Conservation (phyloP, 1,284 basidiomycete genomes). For the Phellinidium pouzarii region DNA sequence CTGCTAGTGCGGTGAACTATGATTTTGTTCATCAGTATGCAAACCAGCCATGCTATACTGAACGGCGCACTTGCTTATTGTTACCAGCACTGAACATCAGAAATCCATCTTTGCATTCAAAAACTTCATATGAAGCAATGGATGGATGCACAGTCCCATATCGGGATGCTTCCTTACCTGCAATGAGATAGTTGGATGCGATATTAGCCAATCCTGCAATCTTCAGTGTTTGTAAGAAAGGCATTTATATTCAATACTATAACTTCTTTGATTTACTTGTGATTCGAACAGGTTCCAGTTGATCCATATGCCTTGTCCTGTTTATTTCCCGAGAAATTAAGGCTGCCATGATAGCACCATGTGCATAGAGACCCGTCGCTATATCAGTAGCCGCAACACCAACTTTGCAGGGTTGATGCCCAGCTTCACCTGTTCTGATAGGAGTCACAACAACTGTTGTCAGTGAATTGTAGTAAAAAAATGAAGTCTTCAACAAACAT, state of each 20-base stretch:
- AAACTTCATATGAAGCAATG: constrained; percentile 89
- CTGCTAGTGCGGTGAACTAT: constrained; percentile 64
- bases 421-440: constrained; percentile 82
- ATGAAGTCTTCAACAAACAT: constrained; percentile 43
- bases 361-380: constrained; percentile 89
- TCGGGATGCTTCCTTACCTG: constrained; percentile 78
- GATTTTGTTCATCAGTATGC: neutral
- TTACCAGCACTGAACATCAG: constrained; percentile 94
- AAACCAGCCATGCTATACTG: neutral
- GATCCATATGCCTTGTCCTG: constrained; percentile 85
- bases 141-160: constrained; percentile 91
- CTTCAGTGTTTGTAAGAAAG: constrained; percentile 33
- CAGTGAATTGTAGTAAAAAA: neutral
- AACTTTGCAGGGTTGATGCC: constrained; percentile 85
- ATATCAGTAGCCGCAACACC: constrained; percentile 90
- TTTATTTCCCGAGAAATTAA: constrained; percentile 76
- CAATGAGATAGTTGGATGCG: constrained; percentile 88
- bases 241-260: constrained; percentile 10
- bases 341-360: constrained; percentile 89
- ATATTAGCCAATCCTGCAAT: constrained; percentile 91
- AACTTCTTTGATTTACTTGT: constrained; percentile 45
- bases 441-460: neutral
- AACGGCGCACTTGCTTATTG: constrained; percentile 67
- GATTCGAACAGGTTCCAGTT: constrained; percentile 87
- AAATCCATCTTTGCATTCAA: constrained; percentile 83